phyloP scores from a whole-genome alignment of 805 yeast genomes.

The Ogataea pini region DNA sequence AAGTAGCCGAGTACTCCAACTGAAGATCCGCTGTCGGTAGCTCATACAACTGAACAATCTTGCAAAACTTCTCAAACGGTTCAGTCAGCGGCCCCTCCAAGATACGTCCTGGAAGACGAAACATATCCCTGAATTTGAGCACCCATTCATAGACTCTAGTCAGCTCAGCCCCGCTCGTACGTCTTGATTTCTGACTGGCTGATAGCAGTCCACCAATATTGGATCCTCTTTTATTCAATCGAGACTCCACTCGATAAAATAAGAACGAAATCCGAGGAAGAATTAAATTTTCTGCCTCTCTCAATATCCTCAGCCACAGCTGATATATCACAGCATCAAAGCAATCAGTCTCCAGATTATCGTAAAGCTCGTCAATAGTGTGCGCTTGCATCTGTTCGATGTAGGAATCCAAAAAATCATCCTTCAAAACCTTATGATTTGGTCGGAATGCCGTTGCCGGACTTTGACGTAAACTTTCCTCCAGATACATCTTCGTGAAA shows the following conservation, averaged over 20 bases:
- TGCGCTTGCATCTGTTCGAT: conserved; percentile 27
- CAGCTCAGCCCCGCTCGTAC: conserved; percentile 27
- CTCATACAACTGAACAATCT: conserved; percentile 21
- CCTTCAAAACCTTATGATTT: conserved; percentile 25
- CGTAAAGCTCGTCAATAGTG: conserved; percentile 28
- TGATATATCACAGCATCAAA: conserved; percentile 39
- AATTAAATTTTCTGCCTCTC: conserved; percentile 66
- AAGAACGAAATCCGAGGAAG: conserved; percentile 63
- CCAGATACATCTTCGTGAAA: conserved; percentile 37
- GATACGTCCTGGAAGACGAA: conserved; percentile 29
- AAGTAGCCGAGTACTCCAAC: conserved; percentile 23
- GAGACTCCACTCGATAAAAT: conserved; percentile 34
- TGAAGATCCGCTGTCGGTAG: conserved; percentile 17
- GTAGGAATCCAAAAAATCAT: conserved; percentile 26
- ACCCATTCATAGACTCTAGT: conserved; percentile 36
- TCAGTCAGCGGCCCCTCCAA: conserved; percentile 22
- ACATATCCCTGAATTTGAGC: conserved; percentile 30
- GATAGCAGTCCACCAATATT: conserved; percentile 14
- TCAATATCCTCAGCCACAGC: conserved; percentile 76
- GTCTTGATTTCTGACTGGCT: conserved; percentile 14
- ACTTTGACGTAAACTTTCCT: conserved; percentile 24
- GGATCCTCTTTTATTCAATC: conserved; percentile 22
- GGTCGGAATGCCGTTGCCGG: conserved; percentile 23
- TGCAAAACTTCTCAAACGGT: conserved; percentile 25
- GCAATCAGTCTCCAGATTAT: conserved; percentile 33